These are phyloP conservation scores for Blepharisma stoltei DNA, from an alignment of 73 alveolate genomes.

Conservation along the genomic window DNA sequence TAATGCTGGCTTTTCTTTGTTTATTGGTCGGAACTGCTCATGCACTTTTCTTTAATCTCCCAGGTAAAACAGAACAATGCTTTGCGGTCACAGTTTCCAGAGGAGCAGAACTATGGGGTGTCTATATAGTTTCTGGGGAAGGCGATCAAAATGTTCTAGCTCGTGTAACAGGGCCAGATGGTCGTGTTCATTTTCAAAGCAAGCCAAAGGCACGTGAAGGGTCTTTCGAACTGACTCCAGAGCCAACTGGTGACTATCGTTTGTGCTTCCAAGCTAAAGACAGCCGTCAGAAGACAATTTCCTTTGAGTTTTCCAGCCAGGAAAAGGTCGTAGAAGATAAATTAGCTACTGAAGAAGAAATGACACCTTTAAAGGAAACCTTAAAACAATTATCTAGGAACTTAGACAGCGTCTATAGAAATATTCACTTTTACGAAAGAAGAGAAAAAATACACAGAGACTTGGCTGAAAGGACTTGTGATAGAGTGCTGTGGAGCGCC, in stretches of 20 bases:
- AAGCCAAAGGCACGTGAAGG: constrained; percentile 2
- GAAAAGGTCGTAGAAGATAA: background rate
- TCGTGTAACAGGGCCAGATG: background rate
- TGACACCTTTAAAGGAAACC: background rate
- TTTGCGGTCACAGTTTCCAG: background rate
- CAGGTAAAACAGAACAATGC: background rate
- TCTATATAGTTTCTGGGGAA: background rate
- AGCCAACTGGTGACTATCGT: background rate
- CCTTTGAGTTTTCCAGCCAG: constrained; percentile 9
- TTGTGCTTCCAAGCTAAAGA: constrained; percentile 14
- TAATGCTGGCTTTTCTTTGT: too few relatives aligned
- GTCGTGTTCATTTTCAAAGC: background rate
- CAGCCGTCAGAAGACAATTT: background rate
- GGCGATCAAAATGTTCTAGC: background rate
- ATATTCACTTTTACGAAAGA: background rate
- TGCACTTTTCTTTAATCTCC: too few relatives aligned
- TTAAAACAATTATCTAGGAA: background rate
- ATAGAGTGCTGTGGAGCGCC: background rate
- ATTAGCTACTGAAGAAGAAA: background rate
- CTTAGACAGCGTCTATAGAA: constrained; percentile 12
- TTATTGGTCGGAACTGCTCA: too few relatives aligned
- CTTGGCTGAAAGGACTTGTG: constrained; percentile 8
- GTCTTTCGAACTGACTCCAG: background rate
- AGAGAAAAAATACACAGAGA: constrained; percentile 25
- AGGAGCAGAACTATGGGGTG: constrained; percentile 6